Evolutionary conservation across 257 asterid species (phyloP).

Genomic region (Solanum rostratum): DNA sequence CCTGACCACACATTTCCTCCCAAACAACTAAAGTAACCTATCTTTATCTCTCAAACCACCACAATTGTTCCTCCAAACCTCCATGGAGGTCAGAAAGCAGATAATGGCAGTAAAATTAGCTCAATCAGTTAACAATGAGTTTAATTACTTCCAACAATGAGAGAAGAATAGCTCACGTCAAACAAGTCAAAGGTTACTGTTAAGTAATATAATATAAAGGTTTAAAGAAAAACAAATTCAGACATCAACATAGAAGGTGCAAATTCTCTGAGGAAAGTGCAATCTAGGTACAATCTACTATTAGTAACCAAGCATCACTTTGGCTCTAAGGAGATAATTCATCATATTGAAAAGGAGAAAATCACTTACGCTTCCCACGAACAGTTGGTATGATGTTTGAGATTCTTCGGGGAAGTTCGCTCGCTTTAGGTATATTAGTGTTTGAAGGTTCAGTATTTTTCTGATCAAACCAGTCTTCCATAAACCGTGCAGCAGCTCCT

Average conservation of each 20-base stretch:
- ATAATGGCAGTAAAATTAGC: not conserved
- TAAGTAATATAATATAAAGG: not conserved
- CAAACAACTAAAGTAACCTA: not conserved
- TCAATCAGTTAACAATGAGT: not conserved
- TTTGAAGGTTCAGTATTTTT: constrained; percentile 20
- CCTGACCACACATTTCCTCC: not conserved
- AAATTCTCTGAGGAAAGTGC: not conserved
- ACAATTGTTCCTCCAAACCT: not conserved
- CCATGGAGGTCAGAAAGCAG: not conserved
- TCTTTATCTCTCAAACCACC: not conserved
- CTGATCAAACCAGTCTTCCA: constrained; percentile 96
- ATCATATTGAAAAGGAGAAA: not conserved
- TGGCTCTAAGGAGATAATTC: not conserved
- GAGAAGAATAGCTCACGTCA: not conserved
- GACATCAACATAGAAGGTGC: not conserved
- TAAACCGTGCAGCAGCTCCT: constrained; percentile 97
- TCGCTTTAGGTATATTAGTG: constrained; percentile 10
- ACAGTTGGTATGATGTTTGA: constrained; percentile 65
- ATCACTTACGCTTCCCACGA: constrained; percentile 54
- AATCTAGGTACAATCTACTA: not conserved
- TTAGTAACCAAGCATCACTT: not conserved
- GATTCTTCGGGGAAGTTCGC: constrained; percentile 53
- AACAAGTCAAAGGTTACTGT: not conserved
- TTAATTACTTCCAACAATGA: not conserved
- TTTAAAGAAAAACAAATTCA: not conserved